Base-by-base conservation (phyloP, 2,329 filamentous ascomycete species). In the Mollisiaceae sp. region DNA sequence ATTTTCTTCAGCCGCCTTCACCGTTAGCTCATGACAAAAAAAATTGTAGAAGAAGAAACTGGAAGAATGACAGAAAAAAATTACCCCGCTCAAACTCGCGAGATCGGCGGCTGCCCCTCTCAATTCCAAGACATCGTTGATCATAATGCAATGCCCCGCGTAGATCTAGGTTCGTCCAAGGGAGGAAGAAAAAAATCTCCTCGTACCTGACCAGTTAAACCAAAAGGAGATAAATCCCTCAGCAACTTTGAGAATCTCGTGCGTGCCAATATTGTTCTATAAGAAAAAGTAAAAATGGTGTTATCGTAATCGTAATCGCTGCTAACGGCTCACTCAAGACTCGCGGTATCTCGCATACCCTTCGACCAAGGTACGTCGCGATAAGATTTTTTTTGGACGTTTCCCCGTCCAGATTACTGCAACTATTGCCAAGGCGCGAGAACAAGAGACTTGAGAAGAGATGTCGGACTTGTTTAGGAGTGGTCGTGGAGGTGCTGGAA, bases 401-500 rank as follows among this genome's bases (percentile, higher is more conserved):
- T 24, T 50, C 11, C 2, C n/a, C 8, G 43, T 18, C 15, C 18
- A 18, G n/a, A 50, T 11, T 11, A 24, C n/a, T 8, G 4, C 18
- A 50, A 22, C 45, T 8, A 11, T n/a, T 50, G n/a, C 43, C 43
- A 14, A 50, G 45, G 45, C 45, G 4, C 4, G 50, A 35, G 22
- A 27, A 32, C 18, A 27, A 41, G 22, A 35, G n/a, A 20, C 41
- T n/a, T 22, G 32, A 35, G 39, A 62, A 64, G 50, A 14, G 35
- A 71, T 69, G 67, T 61, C 68, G 39, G 70, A 74, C 63, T 36
- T 75, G 70, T 77, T 75, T 72, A 74, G 74, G 73, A 65, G 83
- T 50, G 87, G 88, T 63, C 84, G 88, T 58, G 88, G 88, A 62
- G 88, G 88, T 59, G 87, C 87, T 6, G 88, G 88, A 60, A 90